phyloP scores from a whole-genome alignment of 129 eudicot species.

The Artemisia argyi region DNA sequence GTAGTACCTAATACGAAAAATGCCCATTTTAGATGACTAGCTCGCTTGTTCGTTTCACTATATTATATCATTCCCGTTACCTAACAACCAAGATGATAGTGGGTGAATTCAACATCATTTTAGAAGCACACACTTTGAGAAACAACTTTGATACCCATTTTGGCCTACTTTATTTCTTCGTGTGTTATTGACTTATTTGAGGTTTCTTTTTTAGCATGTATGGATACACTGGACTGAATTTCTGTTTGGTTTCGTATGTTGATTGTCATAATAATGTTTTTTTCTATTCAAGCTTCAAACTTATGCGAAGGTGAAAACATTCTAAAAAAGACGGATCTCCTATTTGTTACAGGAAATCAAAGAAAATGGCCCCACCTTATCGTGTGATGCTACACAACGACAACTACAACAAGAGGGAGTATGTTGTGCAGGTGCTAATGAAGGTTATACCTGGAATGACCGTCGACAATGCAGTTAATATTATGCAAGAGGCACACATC shows the following conservation, averaged over 20 bases:
- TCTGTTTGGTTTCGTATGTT: too few relatives aligned
- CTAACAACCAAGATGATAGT: not conserved
- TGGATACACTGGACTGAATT: too few relatives aligned
- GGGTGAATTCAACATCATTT: not conserved
- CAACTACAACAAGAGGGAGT: constrained; percentile 87
- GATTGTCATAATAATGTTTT: too few relatives aligned
- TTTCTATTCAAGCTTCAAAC: not conserved
- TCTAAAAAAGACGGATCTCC: not conserved
- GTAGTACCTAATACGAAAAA: too few relatives aligned
- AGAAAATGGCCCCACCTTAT: constrained; percentile 91
- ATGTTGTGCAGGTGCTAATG: constrained; percentile 94
- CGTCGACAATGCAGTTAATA: constrained; percentile 83
- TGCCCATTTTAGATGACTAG: too few relatives aligned
- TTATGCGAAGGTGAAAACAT: not conserved
- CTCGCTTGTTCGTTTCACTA: too few relatives aligned
- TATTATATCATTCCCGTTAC: too few relatives aligned
- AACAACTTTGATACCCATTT: too few relatives aligned
- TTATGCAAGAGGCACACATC: constrained; percentile 95
- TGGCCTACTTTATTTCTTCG: too few relatives aligned
- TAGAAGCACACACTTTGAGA: constrained; percentile 4
- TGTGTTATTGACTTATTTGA: not conserved
- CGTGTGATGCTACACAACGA: constrained; percentile 95
- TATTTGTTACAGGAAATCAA: constrained; percentile 61
- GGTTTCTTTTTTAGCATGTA: too few relatives aligned
- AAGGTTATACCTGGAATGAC: constrained; percentile 99